Evolutionary conservation across 2,329 filamentous ascomycete species (phyloP).

Genomic region (Cladosporium phlei): DNA sequence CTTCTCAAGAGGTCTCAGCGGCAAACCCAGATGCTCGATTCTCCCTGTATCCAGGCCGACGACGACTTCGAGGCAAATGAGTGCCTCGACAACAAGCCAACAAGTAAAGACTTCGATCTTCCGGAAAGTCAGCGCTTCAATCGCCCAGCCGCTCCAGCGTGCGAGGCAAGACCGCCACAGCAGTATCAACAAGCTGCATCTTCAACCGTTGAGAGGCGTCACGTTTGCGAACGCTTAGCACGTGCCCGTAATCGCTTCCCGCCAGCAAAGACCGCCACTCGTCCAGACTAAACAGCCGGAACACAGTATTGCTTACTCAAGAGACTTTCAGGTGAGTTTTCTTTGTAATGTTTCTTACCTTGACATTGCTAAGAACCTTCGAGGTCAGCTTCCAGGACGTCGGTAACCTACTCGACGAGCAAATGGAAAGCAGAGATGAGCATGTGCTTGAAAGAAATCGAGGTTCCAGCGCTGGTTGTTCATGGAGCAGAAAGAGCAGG

Average conservation of each 20-base stretch:
- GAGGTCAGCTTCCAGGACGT: constrained; percentile 10
- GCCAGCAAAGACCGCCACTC: neutral
- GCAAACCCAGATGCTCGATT: constrained; percentile 1
- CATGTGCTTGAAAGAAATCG: no score
- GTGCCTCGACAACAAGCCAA: no score
- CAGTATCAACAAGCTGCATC: constrained; percentile 1
- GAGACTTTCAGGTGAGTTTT: constrained; percentile 8
- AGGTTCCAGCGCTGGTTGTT: neutral
- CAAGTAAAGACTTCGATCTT: no score
- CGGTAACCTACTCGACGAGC: neutral
- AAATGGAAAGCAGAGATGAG: neutral
- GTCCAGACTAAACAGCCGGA: constrained; percentile 3
- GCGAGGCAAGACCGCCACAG: neutral
- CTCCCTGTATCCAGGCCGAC: constrained; percentile 6
- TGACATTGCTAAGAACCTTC: no score
- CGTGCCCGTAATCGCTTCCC: neutral
- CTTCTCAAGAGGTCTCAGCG: constrained; percentile 11
- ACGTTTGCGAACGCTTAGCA: constrained; percentile 3
- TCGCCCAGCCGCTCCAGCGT: no score
- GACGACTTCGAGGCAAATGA: neutral
- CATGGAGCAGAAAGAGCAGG: neutral
- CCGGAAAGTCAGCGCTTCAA: no score
- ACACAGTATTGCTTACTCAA: constrained; percentile 8
- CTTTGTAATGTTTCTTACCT: no score
- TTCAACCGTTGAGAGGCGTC: constrained; percentile 4